These are phyloP conservation scores for Phytophthora citrophthora DNA, from an alignment of 352 stramenopile species.

Conservation along the genomic window DNA sequence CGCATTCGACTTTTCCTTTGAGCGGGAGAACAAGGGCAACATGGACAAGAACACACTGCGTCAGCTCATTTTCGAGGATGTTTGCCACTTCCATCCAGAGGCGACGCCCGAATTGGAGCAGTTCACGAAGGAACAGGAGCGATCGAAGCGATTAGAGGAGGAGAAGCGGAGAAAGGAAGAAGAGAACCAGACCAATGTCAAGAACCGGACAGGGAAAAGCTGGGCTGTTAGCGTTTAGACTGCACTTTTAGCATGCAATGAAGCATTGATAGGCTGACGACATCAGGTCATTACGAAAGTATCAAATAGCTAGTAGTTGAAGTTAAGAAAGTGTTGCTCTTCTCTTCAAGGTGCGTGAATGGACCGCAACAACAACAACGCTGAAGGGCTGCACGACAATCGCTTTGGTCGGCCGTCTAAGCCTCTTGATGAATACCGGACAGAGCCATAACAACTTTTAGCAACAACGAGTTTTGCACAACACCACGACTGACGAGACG, in stretches of 20 bases:
- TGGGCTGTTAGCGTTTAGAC: constrained; percentile 35
- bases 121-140: constrained; percentile 58
- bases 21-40: constrained; percentile 59
- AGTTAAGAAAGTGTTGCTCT: constrained; percentile 2
- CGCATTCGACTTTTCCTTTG: constrained; percentile 87
- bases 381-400: too few relatives aligned
- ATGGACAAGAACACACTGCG: constrained; percentile 84
- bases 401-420: too few relatives aligned
- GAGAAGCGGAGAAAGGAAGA: constrained; percentile 33
- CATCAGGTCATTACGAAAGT: constrained; percentile 17
- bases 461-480: background rate
- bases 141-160: constrained; percentile 37
- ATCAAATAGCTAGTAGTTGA: constrained; percentile 17
- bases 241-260: constrained; percentile 16
- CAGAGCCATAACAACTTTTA: background rate
- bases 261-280: constrained; percentile 11
- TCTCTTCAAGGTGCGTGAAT: background rate
- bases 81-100: constrained; percentile 87
- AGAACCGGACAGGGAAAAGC: constrained; percentile 21
- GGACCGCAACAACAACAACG: too few relatives aligned
- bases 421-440: background rate
- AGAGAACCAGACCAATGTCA: constrained; percentile 14
- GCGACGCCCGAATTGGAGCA: constrained; percentile 62
- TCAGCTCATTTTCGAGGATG: constrained; percentile 84
- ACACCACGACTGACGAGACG: background rate